Conservation (phyloP, 2,329 filamentous ascomycete genomes). For the Trichoderma breve region DNA sequence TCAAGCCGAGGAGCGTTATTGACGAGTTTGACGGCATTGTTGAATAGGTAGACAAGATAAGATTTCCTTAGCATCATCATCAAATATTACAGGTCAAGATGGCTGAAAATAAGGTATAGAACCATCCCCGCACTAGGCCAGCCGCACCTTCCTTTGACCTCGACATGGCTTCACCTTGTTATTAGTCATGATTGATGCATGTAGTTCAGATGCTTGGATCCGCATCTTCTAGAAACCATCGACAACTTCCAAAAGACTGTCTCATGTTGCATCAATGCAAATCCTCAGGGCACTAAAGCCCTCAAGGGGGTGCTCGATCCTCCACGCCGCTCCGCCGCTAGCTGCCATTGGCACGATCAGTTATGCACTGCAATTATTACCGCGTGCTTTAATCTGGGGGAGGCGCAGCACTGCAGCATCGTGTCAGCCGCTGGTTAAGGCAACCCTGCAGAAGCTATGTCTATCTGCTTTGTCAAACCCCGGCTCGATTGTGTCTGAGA, state of each 20-base stretch:
- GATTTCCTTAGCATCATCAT: neutral
- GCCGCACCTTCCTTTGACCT: neutral
- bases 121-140: neutral
- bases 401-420: conserved; percentile 12
- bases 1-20: conserved; percentile 52
- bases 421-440: neutral
- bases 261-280: neutral
- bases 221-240: neutral
- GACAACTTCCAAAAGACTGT: neutral
- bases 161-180: neutral
- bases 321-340: neutral
- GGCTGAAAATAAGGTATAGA: neutral
- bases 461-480: neutral
- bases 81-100: neutral
- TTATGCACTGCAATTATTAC: neutral
- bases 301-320: neutral
- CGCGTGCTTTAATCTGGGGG: conserved; percentile 10
- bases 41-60: neutral
- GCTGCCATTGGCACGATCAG: neutral
- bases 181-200: neutral
- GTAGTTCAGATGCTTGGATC: neutral
- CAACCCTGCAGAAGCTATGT: neutral
- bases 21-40: conserved; percentile 43
- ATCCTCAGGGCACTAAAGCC: neutral
- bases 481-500: neutral